Conservation (phyloP, 495 filamentous ascomycete species). For the Baudoinia panamericana region DNA sequence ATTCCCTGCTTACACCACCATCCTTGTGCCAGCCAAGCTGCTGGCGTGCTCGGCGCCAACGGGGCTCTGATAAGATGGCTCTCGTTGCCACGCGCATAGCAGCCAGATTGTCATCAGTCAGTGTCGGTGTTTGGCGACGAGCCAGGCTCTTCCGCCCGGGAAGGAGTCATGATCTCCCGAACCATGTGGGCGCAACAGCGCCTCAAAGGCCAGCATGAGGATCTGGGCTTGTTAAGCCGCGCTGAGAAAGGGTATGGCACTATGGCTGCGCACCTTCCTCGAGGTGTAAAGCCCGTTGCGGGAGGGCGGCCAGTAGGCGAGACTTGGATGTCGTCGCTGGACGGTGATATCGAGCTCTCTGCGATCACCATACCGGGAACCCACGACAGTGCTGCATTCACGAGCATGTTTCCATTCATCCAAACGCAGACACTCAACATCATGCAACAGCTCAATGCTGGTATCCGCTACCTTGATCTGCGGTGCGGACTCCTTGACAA, state of each 20-base stretch:
- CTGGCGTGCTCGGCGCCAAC: no score
- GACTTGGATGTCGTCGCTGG: slow-evolving; percentile 12
- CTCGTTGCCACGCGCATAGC: no score
- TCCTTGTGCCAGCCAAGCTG: no score
- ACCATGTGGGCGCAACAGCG: slow-evolving; percentile 2
- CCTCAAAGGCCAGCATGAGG: not conserved
- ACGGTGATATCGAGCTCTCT: slow-evolving; percentile 9
- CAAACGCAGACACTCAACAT: slow-evolving; percentile 14
- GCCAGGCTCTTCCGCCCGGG: no score
- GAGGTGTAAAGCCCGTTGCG: not conserved
- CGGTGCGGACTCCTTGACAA: slow-evolving; percentile 16
- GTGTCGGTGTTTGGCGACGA: no score
- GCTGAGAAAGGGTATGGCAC: slow-evolving; percentile 8
- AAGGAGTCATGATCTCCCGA: not conserved
- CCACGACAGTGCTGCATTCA: slow-evolving; percentile 18
- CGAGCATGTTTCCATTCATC: slow-evolving; percentile 13
- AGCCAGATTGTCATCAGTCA: no score
- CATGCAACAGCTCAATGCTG: slow-evolving; percentile 8
- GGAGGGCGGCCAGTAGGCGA: not conserved
- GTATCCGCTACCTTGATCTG: slow-evolving; percentile 19
- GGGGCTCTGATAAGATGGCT: no score
- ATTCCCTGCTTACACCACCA: no score
- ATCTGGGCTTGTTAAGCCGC: not conserved
- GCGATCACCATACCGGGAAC: slow-evolving; percentile 18
- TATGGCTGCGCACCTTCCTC: not conserved